Evolutionary conservation across 257 asterid species (phyloP), one percentile per base, ranked within the genome.

Genomic region (Thymus mandschuricus): DNA sequence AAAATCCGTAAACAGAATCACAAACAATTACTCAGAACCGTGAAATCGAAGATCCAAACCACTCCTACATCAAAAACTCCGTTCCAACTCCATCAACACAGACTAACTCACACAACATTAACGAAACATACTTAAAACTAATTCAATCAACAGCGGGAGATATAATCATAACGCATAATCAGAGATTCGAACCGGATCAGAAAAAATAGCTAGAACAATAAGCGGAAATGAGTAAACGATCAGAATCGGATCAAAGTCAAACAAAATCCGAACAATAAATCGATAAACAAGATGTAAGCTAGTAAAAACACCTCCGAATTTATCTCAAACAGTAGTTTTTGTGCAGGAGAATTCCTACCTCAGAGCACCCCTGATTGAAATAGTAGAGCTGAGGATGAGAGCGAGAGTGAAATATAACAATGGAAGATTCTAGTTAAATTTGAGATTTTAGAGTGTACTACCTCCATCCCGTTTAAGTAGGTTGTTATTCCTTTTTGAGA

Each of bases 291-390:
- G 5, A 10, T 51, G 31, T 68, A 44, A 35, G 10, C 41, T 34
- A 61, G 27, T 27, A 10, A 35, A 21, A 35, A 55, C 46, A 66
- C 70, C 58, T 60, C 27, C 15, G 30, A 56, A 66, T 13, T 29
- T 1, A 1, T 15, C 29, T 44, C 10, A 21, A 21, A 21, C 29
- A 6, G 15, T 31, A 52, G n/a, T 29, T 64, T 35, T 15, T 10
- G 56, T 2, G 8, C 40, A 5, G 74, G 60, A 66, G 50, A 5
- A 21, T 12, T 51, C 13, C 70, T 80, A 82, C 87, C 87, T 77
- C 81, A 82, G 87, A 44, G 40, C 78, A 60, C 81, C 87, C 84
- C 84, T 77, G 61, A 27, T 6, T 57, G 69, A 27, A 45, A 66
- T 5, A 35, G 13, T 21, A 41, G 60, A 69, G 69, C 10, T 61